Percentiles rank a stretch among this genome's conserved stretches.
Conservation (phyloP, 1,284 basidiomycete species). For the Microbotryomycetes sp. region DNA sequence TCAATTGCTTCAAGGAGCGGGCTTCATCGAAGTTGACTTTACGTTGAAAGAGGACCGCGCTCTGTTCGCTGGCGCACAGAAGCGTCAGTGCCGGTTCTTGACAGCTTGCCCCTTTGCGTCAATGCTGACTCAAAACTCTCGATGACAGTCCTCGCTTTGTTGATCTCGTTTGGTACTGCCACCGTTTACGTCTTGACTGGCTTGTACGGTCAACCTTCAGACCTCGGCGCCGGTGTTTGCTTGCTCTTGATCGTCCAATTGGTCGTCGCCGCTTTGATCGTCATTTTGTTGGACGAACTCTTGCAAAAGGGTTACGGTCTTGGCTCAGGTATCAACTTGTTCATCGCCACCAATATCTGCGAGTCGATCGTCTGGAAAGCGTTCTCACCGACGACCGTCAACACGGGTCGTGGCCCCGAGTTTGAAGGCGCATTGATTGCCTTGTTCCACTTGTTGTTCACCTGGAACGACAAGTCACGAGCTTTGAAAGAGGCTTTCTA, state of each 20-base stretch:
- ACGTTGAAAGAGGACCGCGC: conserved; percentile 94
- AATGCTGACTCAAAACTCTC: not conserved
- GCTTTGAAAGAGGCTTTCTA: conserved; percentile 97
- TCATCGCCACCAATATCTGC: conserved; percentile 99
- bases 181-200: conserved; percentile 97
- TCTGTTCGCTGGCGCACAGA: conserved; percentile 92
- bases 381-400: conserved; percentile 95
- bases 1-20: conserved; percentile 96
- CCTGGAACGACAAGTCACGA: conserved; percentile 96
- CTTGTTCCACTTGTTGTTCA: conserved; percentile 95
- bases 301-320: conserved; percentile 98
- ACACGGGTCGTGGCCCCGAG: conserved; percentile 95
- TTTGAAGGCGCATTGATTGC: conserved; percentile 96
- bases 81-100: conserved; percentile 58
- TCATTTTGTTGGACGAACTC: conserved; percentile 96
- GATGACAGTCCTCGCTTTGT: conserved; percentile 79
- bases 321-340: conserved; percentile 95
- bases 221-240: conserved; percentile 94
- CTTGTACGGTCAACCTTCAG: conserved; percentile 87
- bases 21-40: conserved; percentile 96
- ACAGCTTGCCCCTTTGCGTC: not conserved
- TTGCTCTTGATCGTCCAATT: conserved; percentile 91
- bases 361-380: conserved; percentile 99
- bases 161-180: conserved; percentile 92
- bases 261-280: conserved; percentile 86